Evolutionary conservation across 345 rosid genomes (phyloP).

Genomic region (Odontarrhena argentea): DNA sequence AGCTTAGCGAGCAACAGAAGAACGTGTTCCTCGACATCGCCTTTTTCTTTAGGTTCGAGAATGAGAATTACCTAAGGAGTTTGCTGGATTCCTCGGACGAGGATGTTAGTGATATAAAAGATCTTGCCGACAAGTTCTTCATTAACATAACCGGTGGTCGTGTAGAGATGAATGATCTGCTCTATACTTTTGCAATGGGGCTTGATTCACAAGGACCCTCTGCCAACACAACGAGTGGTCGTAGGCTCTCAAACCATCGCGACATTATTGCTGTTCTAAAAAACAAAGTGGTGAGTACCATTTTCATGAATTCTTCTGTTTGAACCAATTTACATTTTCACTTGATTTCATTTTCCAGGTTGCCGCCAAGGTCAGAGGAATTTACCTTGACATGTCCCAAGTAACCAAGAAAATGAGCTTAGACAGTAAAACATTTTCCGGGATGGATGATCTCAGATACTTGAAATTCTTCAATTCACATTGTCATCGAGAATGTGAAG

Average conservation of each 20-base stretch:
- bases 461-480: constrained; percentile 29
- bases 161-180: constrained; percentile 33
- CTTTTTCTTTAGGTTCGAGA: constrained; percentile 20
- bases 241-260: background rate
- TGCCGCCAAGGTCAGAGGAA: constrained; percentile 21
- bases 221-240: background rate
- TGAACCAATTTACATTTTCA: too few species aligned
- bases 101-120: constrained; percentile 4
- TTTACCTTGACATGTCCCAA: constrained; percentile 17
- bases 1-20: constrained; percentile 14
- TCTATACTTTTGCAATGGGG: constrained; percentile 29
- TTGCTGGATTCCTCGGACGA: constrained; percentile 12
- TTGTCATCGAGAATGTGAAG: constrained; percentile 5
- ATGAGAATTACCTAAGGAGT: background rate
- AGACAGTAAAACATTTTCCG: constrained; percentile 5
- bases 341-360: constrained; percentile 2
- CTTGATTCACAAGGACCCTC: constrained; percentile 9
- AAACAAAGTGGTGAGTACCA: background rate
- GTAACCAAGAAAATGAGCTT: background rate
- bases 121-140: constrained; percentile 33
- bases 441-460: constrained; percentile 36
- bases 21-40: constrained; percentile 42
- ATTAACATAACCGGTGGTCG: background rate
- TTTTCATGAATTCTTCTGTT: too few species aligned
- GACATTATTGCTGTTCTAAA: background rate